Evolutionary conservation across 2,329 filamentous ascomycete genomes (phyloP).

Genomic region (Pseudogymnoascus sp.): DNA sequence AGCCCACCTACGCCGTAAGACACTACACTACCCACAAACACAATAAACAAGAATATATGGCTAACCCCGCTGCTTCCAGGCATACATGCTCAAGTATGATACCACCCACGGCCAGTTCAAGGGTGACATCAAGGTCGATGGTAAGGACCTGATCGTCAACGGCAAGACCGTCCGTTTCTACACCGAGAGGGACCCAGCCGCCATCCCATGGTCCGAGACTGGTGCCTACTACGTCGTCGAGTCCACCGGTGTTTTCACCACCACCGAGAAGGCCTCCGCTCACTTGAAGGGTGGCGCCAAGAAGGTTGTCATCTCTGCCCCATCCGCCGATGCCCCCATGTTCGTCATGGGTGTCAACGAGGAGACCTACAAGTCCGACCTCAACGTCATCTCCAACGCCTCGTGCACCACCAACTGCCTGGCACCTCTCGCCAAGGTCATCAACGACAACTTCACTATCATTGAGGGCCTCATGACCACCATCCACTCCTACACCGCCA

Average conservation of each 20-base stretch:
- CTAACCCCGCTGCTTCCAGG: conserved; percentile 43
- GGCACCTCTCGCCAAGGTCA: conserved; percentile 97
- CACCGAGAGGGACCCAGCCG: conserved; percentile 79
- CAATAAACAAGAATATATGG: neutral
- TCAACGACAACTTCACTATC: conserved; percentile 97
- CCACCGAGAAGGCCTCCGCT: conserved; percentile 86
- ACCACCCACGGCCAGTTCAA: conserved; percentile 96
- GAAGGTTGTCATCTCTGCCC: conserved; percentile 93
- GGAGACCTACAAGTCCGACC: conserved; percentile 81
- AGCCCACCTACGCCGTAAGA: conserved; percentile 90
- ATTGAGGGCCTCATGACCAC: conserved; percentile 99
- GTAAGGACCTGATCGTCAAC: conserved; percentile 74
- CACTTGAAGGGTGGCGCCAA: conserved; percentile 96
- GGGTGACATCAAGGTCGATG: conserved; percentile 68
- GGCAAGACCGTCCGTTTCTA: conserved; percentile 95
- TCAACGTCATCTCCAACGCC: conserved; percentile 95
- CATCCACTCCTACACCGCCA: conserved; percentile 98
- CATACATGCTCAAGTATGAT: conserved; percentile 99
- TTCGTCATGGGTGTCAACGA: conserved; percentile 99
- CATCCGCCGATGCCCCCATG: conserved; percentile 95
- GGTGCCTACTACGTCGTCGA: conserved; percentile 92
- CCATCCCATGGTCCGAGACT: conserved; percentile 84
- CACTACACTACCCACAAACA: neutral
- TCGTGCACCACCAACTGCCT: conserved; percentile 99
- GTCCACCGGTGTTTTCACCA: conserved; percentile 99